A percentile compares a stretch with the other conserved stretches of the same genome.
phyloP scores from a whole-genome alignment of 768 basidiomycete genomes.

The Thelephora aurantiotincta region DNA sequence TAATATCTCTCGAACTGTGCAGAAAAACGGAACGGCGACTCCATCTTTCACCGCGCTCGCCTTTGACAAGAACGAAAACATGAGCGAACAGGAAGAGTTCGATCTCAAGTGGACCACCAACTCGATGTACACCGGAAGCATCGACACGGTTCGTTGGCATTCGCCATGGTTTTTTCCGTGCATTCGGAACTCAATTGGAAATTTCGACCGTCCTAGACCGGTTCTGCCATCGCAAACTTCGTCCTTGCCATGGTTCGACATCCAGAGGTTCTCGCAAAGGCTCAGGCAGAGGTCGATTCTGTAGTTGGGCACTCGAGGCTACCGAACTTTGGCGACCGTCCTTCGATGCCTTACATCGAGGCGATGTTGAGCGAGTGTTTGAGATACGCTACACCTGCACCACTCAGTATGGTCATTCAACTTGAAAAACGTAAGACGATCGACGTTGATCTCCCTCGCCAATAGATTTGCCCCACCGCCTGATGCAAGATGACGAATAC shows the following conservation, averaged over 20 bases:
- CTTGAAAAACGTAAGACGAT: background rate
- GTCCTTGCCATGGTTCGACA: conserved; percentile 7
- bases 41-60: background rate
- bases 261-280: conserved; percentile 7
- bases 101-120: background rate
- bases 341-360: conserved; percentile 10
- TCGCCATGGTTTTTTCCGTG: background rate
- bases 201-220: conserved; percentile 2
- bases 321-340: conserved; percentile 9
- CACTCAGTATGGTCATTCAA: background rate
- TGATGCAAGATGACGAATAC: conserved; percentile 10
- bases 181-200: background rate
- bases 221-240: conserved; percentile 5
- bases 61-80: background rate
- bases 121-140: background rate
- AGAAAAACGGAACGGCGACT: background rate
- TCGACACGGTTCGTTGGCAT: background rate
- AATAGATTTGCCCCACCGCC: conserved; percentile 9
- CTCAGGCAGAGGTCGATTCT: conserved; percentile 8
- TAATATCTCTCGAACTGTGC: background rate
- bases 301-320: conserved; percentile 10
- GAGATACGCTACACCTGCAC: conserved; percentile 7
- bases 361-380: conserved; percentile 12
- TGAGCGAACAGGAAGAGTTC: background rate
- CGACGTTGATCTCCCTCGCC: background rate